Percentiles rank a stretch among this genome's conserved stretches.
phyloP scores from a whole-genome alignment of 2,329 filamentous ascomycete species.

The Setomelanomma holmii region DNA sequence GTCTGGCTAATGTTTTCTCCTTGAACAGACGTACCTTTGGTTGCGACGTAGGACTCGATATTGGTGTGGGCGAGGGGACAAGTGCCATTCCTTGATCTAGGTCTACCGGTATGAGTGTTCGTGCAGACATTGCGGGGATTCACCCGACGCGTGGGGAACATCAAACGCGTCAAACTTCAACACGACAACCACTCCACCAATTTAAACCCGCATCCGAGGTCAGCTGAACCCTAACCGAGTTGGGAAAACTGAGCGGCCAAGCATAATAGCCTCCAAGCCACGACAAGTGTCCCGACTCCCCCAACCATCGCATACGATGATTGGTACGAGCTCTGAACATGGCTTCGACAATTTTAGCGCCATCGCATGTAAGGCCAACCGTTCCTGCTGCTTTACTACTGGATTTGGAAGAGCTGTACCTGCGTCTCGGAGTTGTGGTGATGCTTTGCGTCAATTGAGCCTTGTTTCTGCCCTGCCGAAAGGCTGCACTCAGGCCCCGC shows the following conservation, averaged over 20 bases:
- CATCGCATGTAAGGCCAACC: neutral
- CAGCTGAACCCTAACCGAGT: neutral
- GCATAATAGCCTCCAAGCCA: neutral
- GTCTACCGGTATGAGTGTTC: too few relatives aligned
- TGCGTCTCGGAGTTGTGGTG: neutral
- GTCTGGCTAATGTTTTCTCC: too few relatives aligned
- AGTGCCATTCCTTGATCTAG: too few relatives aligned
- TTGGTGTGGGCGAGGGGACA: too few relatives aligned
- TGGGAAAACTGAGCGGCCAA: neutral
- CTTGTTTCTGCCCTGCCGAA: neutral
- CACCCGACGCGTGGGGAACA: too few relatives aligned
- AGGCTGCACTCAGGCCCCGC: neutral
- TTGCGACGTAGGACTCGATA: too few relatives aligned
- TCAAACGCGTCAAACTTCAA: too few relatives aligned
- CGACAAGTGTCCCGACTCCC: too few relatives aligned
- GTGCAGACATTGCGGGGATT: too few relatives aligned
- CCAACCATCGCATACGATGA: neutral
- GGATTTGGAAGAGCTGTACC: neutral
- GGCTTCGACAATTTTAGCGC: neutral
- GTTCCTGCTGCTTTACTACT: neutral
- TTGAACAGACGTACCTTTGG: too few relatives aligned
- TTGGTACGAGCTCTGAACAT: neutral
- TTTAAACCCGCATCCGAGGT: neutral
- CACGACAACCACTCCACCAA: too few relatives aligned
- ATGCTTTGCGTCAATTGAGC: neutral